phyloP scores from a whole-genome alignment of 352 stramenopile species.

The Phytophthora syringae region DNA sequence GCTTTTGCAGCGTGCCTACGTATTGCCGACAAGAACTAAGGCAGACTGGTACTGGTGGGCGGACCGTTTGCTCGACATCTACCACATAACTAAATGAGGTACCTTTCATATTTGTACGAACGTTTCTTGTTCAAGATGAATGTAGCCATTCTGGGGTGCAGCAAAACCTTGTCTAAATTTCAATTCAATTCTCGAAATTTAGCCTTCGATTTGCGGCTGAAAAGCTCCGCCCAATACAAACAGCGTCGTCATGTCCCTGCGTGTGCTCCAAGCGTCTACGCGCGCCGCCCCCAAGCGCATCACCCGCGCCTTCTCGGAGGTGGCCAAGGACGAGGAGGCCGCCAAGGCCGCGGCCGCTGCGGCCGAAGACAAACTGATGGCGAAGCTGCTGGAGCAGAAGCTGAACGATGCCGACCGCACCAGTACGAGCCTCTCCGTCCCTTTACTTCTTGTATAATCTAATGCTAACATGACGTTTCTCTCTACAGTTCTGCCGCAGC shows the following conservation, averaged over 20 bases:
- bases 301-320: constrained; percentile 53
- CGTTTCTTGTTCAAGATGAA: not conserved
- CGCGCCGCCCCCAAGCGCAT: constrained; percentile 23
- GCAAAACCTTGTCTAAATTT: constrained; percentile 30
- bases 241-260: constrained; percentile 41
- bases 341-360: constrained; percentile 44
- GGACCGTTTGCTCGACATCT: constrained; percentile 18
- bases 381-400: constrained; percentile 57
- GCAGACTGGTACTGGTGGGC: constrained; percentile 13
- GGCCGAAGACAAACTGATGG: constrained; percentile 54
- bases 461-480: not conserved
- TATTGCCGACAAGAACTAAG: no score
- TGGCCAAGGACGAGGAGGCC: constrained; percentile 46
- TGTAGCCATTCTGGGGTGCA: constrained; percentile 32
- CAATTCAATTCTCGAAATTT: constrained; percentile 8
- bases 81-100: constrained; percentile 34
- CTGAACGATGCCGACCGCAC: constrained; percentile 59
- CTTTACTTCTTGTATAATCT: not conserved
- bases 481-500: constrained; percentile 67
- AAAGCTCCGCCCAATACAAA: constrained; percentile 6
- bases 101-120: constrained; percentile 32
- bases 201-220: constrained; percentile 28
- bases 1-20: no score
- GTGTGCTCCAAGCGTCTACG: constrained; percentile 47
- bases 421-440: constrained; percentile 31